phyloP scores from a whole-genome alignment of 2,329 filamentous ascomycete species.

The Hymenotorrendiella dingleyae region DNA sequence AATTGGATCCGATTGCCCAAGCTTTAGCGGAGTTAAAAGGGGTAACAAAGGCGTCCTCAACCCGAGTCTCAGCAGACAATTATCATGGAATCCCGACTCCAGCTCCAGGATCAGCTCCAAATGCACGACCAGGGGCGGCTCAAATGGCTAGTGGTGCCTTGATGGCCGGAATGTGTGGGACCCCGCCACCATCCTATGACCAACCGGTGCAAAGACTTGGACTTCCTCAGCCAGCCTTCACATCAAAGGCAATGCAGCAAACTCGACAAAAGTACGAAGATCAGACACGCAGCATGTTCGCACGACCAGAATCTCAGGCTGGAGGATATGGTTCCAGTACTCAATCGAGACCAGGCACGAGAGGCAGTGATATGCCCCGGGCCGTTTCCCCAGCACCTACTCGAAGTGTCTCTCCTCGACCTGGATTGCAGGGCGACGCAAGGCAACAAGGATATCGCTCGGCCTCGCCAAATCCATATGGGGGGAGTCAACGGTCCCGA shows the following conservation, averaged over 20 bases:
- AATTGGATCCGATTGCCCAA: constrained; percentile 81
- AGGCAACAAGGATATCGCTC: constrained; percentile 42
- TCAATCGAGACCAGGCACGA: constrained; percentile 51
- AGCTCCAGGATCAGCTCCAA: constrained; percentile 44
- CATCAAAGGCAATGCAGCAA: constrained; percentile 91
- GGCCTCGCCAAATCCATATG: constrained; percentile 61
- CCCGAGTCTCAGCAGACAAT: constrained; percentile 87
- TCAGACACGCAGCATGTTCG: constrained; percentile 76
- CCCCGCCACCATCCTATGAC: constrained; percentile 84
- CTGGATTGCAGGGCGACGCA: constrained; percentile 44
- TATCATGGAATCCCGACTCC: constrained; percentile 93
- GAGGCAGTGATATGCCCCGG: constrained; percentile 53
- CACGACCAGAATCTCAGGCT: constrained; percentile 28
- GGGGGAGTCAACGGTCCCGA: constrained; percentile 29
- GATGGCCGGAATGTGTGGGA: constrained; percentile 59
- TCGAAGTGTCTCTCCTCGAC: constrained; percentile 58
- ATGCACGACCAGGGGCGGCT: constrained; percentile 38
- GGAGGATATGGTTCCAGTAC: constrained; percentile 30
- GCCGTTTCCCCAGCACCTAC: constrained; percentile 64
- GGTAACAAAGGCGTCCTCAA: constrained; percentile 71
- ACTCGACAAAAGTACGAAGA: constrained; percentile 83
- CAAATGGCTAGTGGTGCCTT: constrained; percentile 37
- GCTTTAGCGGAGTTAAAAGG: constrained; percentile 91
- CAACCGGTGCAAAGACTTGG: constrained; percentile 70
- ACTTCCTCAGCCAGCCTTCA: constrained; percentile 86